Conservation (phyloP, 2,329 filamentous ascomycete genomes). For the Colletotrichum sp. region DNA sequence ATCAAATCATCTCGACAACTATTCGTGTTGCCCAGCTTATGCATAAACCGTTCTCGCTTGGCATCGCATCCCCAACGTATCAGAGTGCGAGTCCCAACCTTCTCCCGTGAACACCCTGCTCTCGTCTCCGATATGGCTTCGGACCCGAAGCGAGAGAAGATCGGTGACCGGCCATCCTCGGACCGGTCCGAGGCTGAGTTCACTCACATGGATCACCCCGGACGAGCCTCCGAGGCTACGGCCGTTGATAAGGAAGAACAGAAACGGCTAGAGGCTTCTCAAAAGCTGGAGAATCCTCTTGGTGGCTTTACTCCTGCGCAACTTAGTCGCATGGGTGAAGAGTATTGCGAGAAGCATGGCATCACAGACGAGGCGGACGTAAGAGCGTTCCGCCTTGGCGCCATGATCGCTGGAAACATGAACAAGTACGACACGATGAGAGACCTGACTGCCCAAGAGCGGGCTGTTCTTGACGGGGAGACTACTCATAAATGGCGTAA, state of each 20-base stretch:
- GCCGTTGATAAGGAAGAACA: constrained; percentile 28
- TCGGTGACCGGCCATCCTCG: background rate
- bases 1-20: background rate
- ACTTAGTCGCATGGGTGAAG: constrained; percentile 59
- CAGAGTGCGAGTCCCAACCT: background rate
- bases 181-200: background rate
- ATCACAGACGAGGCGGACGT: constrained; percentile 61
- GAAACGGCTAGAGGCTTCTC: constrained; percentile 37
- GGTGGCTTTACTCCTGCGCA: constrained; percentile 45
- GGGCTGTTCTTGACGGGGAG: constrained; percentile 62
- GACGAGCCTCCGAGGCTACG: background rate
- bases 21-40: background rate
- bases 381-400: constrained; percentile 64
- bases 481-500: constrained; percentile 72
- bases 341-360: constrained; percentile 61
- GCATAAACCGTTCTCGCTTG: background rate
- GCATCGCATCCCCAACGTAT: background rate
- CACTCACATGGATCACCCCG: background rate
- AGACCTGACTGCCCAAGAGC: constrained; percentile 64
- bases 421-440: constrained; percentile 54
- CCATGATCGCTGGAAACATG: constrained; percentile 60
- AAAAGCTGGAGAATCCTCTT: constrained; percentile 46
- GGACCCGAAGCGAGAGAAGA: background rate
- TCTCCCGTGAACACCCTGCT: background rate
- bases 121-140: background rate